Evolutionary conservation across 371 early-diverging fungal species (phyloP).

Genomic region (Phascolomyces articulosus): DNA sequence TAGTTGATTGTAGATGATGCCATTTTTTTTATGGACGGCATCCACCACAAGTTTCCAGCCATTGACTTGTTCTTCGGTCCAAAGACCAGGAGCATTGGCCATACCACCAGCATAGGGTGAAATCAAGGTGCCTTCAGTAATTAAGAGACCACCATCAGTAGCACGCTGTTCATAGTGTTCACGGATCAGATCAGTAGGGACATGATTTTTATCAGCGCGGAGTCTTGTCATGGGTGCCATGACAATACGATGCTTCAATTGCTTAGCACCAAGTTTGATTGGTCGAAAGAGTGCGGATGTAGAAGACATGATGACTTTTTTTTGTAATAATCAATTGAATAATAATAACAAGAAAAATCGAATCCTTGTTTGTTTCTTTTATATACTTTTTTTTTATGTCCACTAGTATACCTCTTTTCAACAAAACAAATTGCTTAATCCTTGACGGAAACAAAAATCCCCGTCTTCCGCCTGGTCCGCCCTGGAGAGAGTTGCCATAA

Average conservation of each 20-base stretch:
- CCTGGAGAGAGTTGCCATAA: background rate
- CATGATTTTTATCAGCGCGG: slow-evolving; percentile 26
- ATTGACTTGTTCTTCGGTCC: slow-evolving; percentile 51
- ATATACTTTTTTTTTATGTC: background rate
- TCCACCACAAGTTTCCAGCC: slow-evolving; percentile 62
- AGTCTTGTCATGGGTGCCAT: slow-evolving; percentile 58
- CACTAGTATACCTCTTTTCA: background rate
- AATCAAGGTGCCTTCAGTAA: slow-evolving; percentile 62
- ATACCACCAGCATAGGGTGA: slow-evolving; percentile 39
- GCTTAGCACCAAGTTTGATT: slow-evolving; percentile 27
- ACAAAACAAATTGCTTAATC: slow-evolving; percentile 1
- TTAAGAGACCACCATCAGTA: slow-evolving; percentile 53
- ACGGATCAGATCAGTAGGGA: slow-evolving; percentile 43
- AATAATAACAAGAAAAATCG: no score
- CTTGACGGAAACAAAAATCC: background rate
- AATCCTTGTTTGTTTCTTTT: background rate
- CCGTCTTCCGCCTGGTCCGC: background rate
- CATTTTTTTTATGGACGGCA: slow-evolving; percentile 60
- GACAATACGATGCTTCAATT: slow-evolving; percentile 53
- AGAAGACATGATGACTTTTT: background rate
- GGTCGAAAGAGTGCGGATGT: slow-evolving; percentile 26
- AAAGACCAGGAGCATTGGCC: slow-evolving; percentile 47
- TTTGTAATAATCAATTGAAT: no score
- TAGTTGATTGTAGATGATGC: slow-evolving; percentile 57
- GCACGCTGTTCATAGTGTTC: slow-evolving; percentile 66